Evolutionary conservation across 306 rosid genomes (phyloP).

Genomic region (Acacia melanoxylon): DNA sequence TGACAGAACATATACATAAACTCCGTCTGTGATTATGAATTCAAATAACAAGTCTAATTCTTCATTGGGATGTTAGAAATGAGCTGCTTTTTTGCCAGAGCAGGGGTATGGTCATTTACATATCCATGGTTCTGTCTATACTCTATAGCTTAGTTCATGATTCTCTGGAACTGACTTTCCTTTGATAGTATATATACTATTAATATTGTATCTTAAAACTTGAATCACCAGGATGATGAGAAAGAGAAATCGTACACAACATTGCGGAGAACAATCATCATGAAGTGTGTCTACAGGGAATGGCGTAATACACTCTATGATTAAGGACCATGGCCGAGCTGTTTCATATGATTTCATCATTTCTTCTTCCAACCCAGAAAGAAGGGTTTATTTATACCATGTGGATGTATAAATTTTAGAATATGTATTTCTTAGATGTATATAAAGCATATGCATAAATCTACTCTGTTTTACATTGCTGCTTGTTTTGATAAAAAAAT

Average conservation of each 20-base stretch:
- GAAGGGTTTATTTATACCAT: constrained; percentile 4
- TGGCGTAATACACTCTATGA: constrained; percentile 12
- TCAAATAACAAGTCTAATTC: neutral
- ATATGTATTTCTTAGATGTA: neutral
- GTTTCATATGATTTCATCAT: constrained; percentile 21
- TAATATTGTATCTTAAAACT: neutral
- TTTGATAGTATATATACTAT: neutral
- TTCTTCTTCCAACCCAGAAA: constrained; percentile 15
- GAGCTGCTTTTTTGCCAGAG: neutral
- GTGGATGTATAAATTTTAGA: neutral
- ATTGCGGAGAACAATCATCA: constrained; percentile 35
- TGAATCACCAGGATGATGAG: constrained; percentile 58
- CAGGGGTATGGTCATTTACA: neutral
- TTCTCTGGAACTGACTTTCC: neutral
- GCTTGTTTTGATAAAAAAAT: neutral
- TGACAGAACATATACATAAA: no score
- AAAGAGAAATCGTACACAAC: constrained; percentile 36
- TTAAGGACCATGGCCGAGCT: constrained; percentile 4
- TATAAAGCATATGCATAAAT: neutral
- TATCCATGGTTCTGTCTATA: neutral
- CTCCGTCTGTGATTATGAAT: neutral
- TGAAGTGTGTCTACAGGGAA: constrained; percentile 24
- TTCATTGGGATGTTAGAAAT: neutral
- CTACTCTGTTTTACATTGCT: neutral
- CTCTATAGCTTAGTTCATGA: neutral